These are phyloP conservation scores for Rhododendron vialii DNA, from an alignment of 148 eudicot genomes.

Conservation along the genomic window DNA sequence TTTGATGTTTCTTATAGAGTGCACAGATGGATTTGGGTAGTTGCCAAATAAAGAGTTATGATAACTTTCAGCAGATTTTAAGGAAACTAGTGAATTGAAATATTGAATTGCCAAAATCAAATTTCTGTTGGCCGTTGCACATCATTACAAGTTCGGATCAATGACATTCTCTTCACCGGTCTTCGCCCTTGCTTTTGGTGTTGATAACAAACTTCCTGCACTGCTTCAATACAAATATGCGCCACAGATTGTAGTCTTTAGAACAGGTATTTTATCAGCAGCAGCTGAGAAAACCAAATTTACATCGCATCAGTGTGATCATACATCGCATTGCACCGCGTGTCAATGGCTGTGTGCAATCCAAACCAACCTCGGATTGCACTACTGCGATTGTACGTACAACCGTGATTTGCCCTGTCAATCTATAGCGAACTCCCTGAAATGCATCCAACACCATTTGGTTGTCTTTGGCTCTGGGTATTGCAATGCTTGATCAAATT, in stretches of 20 bases:
- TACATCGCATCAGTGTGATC: background rate
- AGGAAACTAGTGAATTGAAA: background rate
- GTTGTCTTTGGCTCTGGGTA: background rate
- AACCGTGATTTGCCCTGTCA: background rate
- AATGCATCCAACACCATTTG: background rate
- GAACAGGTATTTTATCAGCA: background rate
- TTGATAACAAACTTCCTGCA: background rate
- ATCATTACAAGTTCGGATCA: background rate
- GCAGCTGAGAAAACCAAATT: background rate
- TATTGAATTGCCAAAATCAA: background rate
- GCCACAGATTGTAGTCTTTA: background rate
- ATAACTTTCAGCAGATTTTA: background rate
- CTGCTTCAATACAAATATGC: background rate
- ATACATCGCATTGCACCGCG: background rate
- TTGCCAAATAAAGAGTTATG: background rate
- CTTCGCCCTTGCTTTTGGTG: no score
- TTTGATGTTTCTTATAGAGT: background rate
- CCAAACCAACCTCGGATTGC: background rate
- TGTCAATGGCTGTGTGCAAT: background rate
- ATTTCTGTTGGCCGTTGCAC: background rate
- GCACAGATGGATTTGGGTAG: background rate
- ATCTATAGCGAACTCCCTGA: background rate
- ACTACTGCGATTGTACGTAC: background rate
- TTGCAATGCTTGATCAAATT: background rate
- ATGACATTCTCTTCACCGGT: no score